phyloP scores from a whole-genome alignment of 805 yeast species.

The Blastobotrys attinorum region DNA sequence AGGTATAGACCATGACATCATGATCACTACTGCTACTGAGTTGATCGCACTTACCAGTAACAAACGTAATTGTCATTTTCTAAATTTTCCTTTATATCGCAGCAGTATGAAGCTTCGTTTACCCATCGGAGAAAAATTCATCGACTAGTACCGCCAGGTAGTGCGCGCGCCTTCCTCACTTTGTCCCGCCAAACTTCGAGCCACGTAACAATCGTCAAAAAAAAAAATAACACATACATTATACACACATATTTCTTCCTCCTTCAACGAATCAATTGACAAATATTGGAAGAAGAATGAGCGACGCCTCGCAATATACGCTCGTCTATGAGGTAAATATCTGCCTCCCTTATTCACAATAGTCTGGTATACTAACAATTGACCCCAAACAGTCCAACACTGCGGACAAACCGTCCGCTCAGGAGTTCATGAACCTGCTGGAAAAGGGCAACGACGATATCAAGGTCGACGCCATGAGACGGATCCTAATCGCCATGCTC shows the following conservation, averaged over 20 bases:
- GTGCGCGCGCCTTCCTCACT: too few species aligned
- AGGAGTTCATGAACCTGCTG: constrained; percentile 67
- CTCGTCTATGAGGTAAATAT: constrained; percentile 23
- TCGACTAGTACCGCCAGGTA: neutral
- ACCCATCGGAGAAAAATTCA: neutral
- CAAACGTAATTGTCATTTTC: constrained; percentile 7
- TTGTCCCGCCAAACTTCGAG: neutral
- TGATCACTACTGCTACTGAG: neutral
- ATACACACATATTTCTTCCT: neutral
- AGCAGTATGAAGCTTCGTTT: too few species aligned
- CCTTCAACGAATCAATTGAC: neutral
- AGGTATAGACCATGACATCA: neutral
- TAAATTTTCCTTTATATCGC: neutral
- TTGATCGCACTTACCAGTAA: too few species aligned
- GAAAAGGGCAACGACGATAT: constrained; percentile 87
- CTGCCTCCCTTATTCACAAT: neutral
- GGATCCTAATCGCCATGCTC: constrained; percentile 74
- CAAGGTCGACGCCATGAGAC: constrained; percentile 85
- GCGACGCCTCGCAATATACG: constrained; percentile 33
- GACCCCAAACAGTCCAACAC: constrained; percentile 13
- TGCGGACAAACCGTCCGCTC: constrained; percentile 39
- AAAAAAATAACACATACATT: neutral
- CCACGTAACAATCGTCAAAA: neutral
- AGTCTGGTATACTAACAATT: too few species aligned
- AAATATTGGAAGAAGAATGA: constrained; percentile 25